phyloP scores from a whole-genome alignment of 192 early-diverging fungal genomes.

The Dimargaris cristalligena region DNA sequence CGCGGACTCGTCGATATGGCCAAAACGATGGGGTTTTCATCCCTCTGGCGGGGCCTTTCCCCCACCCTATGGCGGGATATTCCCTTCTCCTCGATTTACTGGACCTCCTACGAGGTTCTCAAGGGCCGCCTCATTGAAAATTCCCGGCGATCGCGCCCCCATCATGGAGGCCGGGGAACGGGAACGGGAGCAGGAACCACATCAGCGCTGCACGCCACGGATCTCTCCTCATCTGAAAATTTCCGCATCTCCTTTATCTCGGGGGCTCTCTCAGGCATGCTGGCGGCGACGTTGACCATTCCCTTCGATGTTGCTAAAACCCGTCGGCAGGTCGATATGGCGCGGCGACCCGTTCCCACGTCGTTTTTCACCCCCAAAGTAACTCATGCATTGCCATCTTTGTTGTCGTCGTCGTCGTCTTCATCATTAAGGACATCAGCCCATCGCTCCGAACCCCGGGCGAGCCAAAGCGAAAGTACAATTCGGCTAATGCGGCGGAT shows the following conservation, averaged over 20 bases:
- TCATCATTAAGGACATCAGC: no score
- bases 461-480: conserved; percentile 9
- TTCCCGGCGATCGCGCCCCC: no score
- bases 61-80: conserved; percentile 91
- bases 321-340: conserved; percentile 50
- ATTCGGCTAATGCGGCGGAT: conserved; percentile 20
- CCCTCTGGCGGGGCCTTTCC: conserved; percentile 72
- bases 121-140: conserved; percentile 35
- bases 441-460: conserved; percentile 15
- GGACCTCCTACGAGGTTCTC: conserved; percentile 76
- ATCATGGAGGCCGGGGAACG: conserved; percentile 8
- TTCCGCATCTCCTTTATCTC: conserved; percentile 57
- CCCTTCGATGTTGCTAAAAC: conserved; percentile 98
- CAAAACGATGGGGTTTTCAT: conserved; percentile 31
- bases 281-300: conserved; percentile 75
- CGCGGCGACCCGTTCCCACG: conserved; percentile 12
- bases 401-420: no score
- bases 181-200: no score
- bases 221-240: conserved; percentile 20
- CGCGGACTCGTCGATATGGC: conserved; percentile 43
- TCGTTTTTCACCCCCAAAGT: no score
- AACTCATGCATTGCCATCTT: no score
- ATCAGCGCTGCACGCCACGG: no score
- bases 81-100: conserved; percentile 91
- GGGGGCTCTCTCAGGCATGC: conserved; percentile 73